Percentiles rank a stretch among this genome's conserved stretches.
Evolutionary conservation across 805 yeast genomes (phyloP).

Genomic region (Wickerhamiella dianesei): DNA sequence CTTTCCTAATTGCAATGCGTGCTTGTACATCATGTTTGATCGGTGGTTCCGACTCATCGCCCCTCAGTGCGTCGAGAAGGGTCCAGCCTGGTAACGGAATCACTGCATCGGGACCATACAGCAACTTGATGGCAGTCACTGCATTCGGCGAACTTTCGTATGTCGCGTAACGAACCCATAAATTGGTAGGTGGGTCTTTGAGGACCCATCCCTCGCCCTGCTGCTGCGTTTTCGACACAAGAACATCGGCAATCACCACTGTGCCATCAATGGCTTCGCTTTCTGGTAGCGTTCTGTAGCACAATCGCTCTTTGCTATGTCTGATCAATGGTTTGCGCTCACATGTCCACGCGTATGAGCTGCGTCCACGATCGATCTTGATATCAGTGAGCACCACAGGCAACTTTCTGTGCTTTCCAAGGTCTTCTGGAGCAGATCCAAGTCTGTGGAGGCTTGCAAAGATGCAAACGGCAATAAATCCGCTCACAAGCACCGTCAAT

Average conservation of each 20-base stretch:
- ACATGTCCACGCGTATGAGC: background rate
- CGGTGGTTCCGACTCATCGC: constrained; percentile 10
- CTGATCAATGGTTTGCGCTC: background rate
- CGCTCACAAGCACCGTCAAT: too few relatives aligned
- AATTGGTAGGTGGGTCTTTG: background rate
- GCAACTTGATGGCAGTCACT: constrained; percentile 47
- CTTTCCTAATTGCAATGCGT: constrained; percentile 20
- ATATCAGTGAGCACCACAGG: background rate
- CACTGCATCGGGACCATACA: constrained; percentile 59
- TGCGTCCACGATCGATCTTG: background rate
- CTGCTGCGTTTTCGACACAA: background rate
- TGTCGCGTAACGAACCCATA: background rate
- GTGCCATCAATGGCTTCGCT: background rate
- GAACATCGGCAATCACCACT: background rate
- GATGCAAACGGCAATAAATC: too few relatives aligned
- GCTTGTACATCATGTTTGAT: constrained; percentile 13
- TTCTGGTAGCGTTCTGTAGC: background rate
- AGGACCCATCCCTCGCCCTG: background rate
- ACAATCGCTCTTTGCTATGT: background rate
- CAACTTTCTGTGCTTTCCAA: too few relatives aligned
- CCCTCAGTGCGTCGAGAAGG: constrained; percentile 22
- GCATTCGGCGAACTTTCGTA: constrained; percentile 17
- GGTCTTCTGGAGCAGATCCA: too few relatives aligned
- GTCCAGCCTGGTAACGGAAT: constrained; percentile 72
- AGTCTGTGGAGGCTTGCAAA: too few relatives aligned